Conservation (phyloP, 2,329 filamentous ascomycete species). For the Stagonosporopsis vannaccii region DNA sequence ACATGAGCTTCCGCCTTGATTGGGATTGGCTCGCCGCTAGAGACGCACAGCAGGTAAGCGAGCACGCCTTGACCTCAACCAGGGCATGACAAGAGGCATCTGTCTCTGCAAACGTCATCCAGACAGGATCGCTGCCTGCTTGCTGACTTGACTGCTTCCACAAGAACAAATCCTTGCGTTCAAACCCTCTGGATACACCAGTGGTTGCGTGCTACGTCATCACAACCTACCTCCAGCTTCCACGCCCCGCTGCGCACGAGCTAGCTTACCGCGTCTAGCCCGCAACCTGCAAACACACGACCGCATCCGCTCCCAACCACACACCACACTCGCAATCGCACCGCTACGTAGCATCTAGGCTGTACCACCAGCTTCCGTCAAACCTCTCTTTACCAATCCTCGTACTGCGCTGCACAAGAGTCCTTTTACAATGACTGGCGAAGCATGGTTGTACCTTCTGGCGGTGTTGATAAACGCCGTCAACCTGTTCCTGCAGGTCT, state of each 20-base stretch:
- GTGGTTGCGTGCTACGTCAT: conserved; percentile 34
- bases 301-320: conserved; percentile 27
- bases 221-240: conserved; percentile 22
- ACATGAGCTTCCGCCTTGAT: conserved; percentile 15
- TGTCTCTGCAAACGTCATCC: conserved; percentile 45
- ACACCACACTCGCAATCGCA: conserved; percentile 28
- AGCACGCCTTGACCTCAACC: conserved; percentile 31
- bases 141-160: conserved; percentile 18
- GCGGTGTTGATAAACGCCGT: conserved; percentile 99
- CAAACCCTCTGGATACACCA: conserved; percentile 6
- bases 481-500: conserved; percentile 99
- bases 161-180: conserved; percentile 6
- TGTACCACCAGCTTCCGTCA: conserved; percentile 18
- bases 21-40: conserved; percentile 22
- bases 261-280: conserved; percentile 46
- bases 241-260: conserved; percentile 40
- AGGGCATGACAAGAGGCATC: conserved; percentile 32
- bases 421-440: conserved; percentile 80
- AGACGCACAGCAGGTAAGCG: conserved; percentile 25
- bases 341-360: conserved; percentile 21
- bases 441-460: conserved; percentile 98
- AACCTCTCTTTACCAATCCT: conserved; percentile 17
- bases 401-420: conserved; percentile 35
- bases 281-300: conserved; percentile 46
- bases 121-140: conserved; percentile 39